Base-by-base conservation (phyloP, 2,329 filamentous ascomycete species). In the Alternaria arbusti region DNA sequence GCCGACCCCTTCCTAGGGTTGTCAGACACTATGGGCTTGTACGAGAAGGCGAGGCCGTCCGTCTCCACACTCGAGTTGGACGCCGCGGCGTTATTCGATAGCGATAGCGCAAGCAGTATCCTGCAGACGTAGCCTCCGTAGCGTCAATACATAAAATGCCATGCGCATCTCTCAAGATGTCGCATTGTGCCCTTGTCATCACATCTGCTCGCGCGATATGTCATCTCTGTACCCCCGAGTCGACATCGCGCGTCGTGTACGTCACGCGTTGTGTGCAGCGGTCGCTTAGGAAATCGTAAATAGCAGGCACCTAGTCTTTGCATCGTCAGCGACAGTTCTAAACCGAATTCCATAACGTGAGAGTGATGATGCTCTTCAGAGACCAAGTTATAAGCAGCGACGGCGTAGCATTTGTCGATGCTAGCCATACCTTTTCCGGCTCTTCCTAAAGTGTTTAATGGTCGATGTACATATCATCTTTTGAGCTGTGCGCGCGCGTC, bases 361-460 rank as follows among this genome's bases (percentile, higher is more conserved):
- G 46, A 55, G 23, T 40, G 63, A 44, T 40, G 17, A 45, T 44
- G 72, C 73, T 80, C 73, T 68, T 82, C 80, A 82, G 80, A 78
- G 74, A 82, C 81, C 81, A 76, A 74, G 69, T 79, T 82, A 79
- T 84, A 84, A 84, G 82, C 82, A 84, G 78, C 82, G 82, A 83
- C 82, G 74, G 78, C 80, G 76, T 75, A 79, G 77, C 77, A 83
- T 83, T 75, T 83, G 81, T 80, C 81, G 82, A 83, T 83, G 78
- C 82, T 78, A 79, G 80, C 80, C 80, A 80, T 83, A 79, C 81
- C 82, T 84, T 82, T 83, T 84, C 80, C 83, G 83, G 83, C 83
- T 84, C 83, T 84, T 84, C 83, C 83, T 84, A 83, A 76, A 77
- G 69, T 71, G 72, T 70, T 67, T 74, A 68, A 76, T 76, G 76